These are phyloP conservation scores for Herpotrichia juniperi DNA, from an alignment of 2,329 filamentous ascomycete species.

Conservation along the genomic window DNA sequence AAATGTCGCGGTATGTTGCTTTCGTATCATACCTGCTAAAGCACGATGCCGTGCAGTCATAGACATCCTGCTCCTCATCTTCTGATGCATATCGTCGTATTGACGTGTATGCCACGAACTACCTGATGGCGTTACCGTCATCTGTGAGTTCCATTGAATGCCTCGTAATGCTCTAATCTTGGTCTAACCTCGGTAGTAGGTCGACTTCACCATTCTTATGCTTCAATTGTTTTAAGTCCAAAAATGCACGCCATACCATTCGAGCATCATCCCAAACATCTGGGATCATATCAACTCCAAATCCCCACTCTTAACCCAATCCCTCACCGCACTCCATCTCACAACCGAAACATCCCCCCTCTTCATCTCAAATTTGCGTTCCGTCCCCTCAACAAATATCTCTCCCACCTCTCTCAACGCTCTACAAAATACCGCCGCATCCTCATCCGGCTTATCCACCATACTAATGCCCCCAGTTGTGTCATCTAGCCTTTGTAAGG, in stretches of 20 bases:
- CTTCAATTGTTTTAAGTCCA: background rate
- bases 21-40: too few relatives aligned
- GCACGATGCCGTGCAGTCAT: too few relatives aligned
- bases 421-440: slow-evolving; percentile 83
- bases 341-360: slow-evolving; percentile 64
- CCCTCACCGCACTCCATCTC: slow-evolving; percentile 64
- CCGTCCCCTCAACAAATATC: slow-evolving; percentile 64
- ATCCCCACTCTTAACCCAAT: slow-evolving; percentile 75
- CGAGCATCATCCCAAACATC: background rate
- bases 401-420: slow-evolving; percentile 67
- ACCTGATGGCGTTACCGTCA: too few relatives aligned
- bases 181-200: background rate
- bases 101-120: too few relatives aligned
- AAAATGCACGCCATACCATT: background rate
- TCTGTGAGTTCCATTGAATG: background rate
- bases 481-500: slow-evolving; percentile 86
- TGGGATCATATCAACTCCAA: slow-evolving; percentile 62
- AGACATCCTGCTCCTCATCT: too few relatives aligned
- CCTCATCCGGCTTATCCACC: slow-evolving; percentile 85
- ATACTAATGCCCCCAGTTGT: slow-evolving; percentile 88
- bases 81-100: too few relatives aligned
- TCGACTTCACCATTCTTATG: background rate
- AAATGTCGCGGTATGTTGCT: too few relatives aligned
- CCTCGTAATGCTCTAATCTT: slow-evolving; percentile 5
- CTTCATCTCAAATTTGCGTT: slow-evolving; percentile 55